These are phyloP conservation scores for Solanum infundibuliforme DNA, from an alignment of 257 asterid genomes.

Conservation along the genomic window DNA sequence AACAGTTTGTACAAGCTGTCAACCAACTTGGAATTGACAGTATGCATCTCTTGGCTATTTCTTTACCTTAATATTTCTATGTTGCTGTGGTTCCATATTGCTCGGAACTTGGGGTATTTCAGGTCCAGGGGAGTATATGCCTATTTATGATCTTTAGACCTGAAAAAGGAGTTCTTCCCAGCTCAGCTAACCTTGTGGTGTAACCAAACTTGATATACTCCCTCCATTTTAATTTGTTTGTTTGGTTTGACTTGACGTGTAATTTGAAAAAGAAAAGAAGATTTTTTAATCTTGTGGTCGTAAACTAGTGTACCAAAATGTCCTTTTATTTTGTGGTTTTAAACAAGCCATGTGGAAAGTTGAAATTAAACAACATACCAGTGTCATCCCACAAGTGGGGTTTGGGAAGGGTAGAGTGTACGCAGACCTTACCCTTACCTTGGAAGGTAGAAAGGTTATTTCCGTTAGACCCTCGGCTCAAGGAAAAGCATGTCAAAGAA, in stretches of 20 bases:
- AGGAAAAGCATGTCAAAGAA: neutral
- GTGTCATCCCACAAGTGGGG: neutral
- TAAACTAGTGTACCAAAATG: neutral
- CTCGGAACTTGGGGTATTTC: neutral
- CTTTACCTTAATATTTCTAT: neutral
- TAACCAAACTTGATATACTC: neutral
- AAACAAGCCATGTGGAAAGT: neutral
- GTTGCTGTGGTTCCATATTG: neutral
- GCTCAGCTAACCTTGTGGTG: neutral
- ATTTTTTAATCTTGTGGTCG: neutral
- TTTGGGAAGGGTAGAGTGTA: neutral
- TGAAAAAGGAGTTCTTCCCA: neutral
- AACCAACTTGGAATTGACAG: slow-evolving; percentile 92
- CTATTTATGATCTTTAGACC: neutral
- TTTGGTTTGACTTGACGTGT: neutral
- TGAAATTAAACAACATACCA: neutral
- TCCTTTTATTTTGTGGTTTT: too few species aligned
- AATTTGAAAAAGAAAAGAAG: neutral
- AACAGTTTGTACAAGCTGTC: slow-evolving; percentile 93
- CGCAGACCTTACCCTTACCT: neutral
- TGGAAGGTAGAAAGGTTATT: neutral
- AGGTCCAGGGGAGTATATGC: neutral
- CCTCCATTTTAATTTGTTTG: neutral
- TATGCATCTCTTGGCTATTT: slow-evolving; percentile 20
- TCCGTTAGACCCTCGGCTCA: neutral